Conservation (phyloP, 352 stramenopile species). For the Phytophthora pinifolia region DNA sequence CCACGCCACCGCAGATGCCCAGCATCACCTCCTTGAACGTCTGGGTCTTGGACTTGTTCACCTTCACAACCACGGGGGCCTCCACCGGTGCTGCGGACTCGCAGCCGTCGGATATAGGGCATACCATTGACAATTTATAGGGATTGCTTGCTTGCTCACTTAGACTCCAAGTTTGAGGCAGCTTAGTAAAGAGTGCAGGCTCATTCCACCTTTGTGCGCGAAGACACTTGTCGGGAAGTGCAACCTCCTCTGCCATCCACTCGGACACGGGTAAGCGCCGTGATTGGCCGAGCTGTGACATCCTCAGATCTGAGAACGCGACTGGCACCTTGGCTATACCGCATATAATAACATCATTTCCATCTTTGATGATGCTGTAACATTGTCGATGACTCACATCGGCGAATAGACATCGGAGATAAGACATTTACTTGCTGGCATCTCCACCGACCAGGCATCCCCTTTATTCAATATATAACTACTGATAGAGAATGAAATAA, state of each 20-base stretch:
- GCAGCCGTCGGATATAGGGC: no score
- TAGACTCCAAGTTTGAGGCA: neutral
- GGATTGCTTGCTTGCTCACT: neutral
- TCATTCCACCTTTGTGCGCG: conserved; percentile 12
- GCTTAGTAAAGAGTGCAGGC: conserved; percentile 1
- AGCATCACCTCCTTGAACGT: conserved; percentile 50
- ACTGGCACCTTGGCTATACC: no score
- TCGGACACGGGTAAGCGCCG: neutral
- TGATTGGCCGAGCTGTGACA: neutral
- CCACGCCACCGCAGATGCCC: conserved; percentile 74
- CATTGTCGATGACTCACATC: no score
- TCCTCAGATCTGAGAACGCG: conserved; percentile 30
- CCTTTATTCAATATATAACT: no score
- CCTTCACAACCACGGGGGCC: conserved; percentile 8
- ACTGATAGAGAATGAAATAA: no score
- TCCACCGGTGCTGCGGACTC: conserved; percentile 4
- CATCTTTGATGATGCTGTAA: no score
- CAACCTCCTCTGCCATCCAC: conserved; percentile 18
- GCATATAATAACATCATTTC: no score
- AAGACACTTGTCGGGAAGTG: conserved; percentile 4
- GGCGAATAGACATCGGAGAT: no score
- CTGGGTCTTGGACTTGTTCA: conserved; percentile 17
- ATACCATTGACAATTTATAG: neutral
- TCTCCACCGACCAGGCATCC: no score
- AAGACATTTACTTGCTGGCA: no score